phyloP scores from a whole-genome alignment of 345 rosid species.

The Excoecaria agallocha region DNA sequence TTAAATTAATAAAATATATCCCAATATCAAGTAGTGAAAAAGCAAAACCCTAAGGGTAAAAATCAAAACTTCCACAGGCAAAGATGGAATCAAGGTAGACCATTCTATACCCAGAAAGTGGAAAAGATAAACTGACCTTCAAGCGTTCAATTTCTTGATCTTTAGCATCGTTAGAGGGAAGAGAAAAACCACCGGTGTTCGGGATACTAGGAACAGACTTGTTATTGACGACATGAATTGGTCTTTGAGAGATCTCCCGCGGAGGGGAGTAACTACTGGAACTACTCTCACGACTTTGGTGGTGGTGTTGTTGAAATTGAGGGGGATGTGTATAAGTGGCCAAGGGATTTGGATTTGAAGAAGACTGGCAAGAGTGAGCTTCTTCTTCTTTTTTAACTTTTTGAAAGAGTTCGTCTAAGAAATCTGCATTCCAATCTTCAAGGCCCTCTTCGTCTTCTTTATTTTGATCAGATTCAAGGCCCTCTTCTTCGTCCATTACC shows the following conservation, averaged over 20 bases:
- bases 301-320: slow-evolving; percentile 5
- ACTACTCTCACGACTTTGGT: neutral
- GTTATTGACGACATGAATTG: slow-evolving; percentile 8
- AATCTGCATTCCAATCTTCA: no score
- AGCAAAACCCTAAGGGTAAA: neutral
- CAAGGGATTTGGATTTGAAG: neutral
- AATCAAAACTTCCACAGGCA: neutral
- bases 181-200: neutral
- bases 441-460: no score
- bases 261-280: slow-evolving; percentile 66
- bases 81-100: neutral
- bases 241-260: slow-evolving; percentile 63
- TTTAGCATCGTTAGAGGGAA: slow-evolving; percentile 24
- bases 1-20: neutral
- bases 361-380: neutral
- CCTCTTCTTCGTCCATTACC: no score
- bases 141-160: slow-evolving; percentile 58
- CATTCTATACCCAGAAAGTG: neutral
- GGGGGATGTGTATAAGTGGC: neutral
- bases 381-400: neutral
- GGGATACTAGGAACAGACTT: neutral
- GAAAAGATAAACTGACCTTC: slow-evolving; percentile 43
- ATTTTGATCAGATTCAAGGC: no score
- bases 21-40: neutral
- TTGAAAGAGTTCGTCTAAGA: no score